phyloP scores from a whole-genome alignment of 2,329 filamentous ascomycete species.

The Coniochaeta hoffmannii region DNA sequence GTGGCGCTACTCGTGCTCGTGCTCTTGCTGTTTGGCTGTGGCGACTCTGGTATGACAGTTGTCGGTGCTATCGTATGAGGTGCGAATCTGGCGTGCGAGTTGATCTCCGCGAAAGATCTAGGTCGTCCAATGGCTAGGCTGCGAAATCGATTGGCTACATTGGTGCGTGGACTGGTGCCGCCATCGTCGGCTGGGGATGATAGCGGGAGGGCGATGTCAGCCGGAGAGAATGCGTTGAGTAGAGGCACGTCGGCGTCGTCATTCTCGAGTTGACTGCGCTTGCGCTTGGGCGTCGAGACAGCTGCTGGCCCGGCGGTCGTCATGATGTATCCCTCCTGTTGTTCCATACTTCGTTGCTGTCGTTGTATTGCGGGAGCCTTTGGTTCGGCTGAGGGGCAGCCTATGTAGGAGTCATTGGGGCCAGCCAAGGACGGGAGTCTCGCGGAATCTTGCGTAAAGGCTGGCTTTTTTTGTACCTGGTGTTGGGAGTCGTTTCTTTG shows the following conservation, averaged over 20 bases:
- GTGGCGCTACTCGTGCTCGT: background rate
- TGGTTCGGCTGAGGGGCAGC: background rate
- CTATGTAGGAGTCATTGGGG: background rate
- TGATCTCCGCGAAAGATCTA: background rate
- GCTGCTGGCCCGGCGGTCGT: background rate
- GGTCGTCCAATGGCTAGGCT: constrained; percentile 37
- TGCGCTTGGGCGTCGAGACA: constrained; percentile 20
- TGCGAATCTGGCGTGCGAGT: constrained; percentile 3
- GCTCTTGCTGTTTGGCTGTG: background rate
- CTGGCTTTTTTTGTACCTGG: too few relatives aligned
- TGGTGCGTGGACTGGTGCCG: constrained; percentile 43
- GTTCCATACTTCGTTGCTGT: background rate
- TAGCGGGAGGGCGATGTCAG: constrained; percentile 12
- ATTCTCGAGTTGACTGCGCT: constrained; percentile 14
- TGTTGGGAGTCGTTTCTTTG: background rate
- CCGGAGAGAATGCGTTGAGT: background rate
- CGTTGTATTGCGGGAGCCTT: background rate
- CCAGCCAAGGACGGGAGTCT: background rate
- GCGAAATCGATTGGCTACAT: constrained; percentile 43
- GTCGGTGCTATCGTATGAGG: constrained; percentile 2
- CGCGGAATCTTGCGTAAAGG: too few relatives aligned
- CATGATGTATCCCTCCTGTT: background rate
- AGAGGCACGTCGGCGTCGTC: constrained; percentile 4
- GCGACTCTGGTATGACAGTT: background rate
- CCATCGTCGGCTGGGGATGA: constrained; percentile 32